Conservation (phyloP, 495 filamentous ascomycete species). For the Chaetomium tenue region DNA sequence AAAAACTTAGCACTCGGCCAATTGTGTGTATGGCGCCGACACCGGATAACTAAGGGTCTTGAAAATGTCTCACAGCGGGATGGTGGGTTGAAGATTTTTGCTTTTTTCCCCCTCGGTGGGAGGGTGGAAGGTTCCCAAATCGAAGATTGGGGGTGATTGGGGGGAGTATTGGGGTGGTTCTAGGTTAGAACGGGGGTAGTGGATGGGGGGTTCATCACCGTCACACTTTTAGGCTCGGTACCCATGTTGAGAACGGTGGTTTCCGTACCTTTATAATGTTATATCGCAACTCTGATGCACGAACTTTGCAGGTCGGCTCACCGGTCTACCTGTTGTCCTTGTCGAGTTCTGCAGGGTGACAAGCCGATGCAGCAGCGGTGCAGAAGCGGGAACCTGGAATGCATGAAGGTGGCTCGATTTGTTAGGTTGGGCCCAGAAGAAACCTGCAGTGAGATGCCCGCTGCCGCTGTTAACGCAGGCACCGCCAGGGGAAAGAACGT, state of each 20-base stretch:
- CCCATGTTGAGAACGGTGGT: not conserved
- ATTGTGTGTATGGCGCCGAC: slow-evolving; percentile 23
- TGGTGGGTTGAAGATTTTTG: slow-evolving; percentile 8
- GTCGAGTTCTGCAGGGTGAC: slow-evolving; percentile 11
- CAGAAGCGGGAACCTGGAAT: not conserved
- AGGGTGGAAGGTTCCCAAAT: not conserved
- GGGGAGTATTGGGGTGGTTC: no score
- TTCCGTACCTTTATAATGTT: slow-evolving; percentile 2
- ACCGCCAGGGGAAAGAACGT: not conserved
- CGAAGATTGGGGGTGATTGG: no score
- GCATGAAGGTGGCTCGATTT: slow-evolving; percentile 14
- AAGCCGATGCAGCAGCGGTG: slow-evolving; percentile 7
- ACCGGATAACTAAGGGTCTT: slow-evolving; percentile 20
- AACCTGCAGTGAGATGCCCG: not conserved
- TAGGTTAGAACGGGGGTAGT: not conserved
- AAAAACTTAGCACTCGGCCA: slow-evolving; percentile 21
- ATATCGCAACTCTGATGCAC: slow-evolving; percentile 13
- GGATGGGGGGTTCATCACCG: slow-evolving; percentile 5
- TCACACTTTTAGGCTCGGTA: not conserved
- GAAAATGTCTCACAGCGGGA: slow-evolving; percentile 18
- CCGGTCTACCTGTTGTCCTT: not conserved
- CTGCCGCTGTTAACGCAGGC: slow-evolving; percentile 5
- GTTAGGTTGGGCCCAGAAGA: not conserved
- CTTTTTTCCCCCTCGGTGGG: slow-evolving; percentile 7
- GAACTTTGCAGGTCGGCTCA: slow-evolving; percentile 11